phyloP scores from a whole-genome alignment of 176 grass and related monocot genomes.

The Puya raimondii region DNA sequence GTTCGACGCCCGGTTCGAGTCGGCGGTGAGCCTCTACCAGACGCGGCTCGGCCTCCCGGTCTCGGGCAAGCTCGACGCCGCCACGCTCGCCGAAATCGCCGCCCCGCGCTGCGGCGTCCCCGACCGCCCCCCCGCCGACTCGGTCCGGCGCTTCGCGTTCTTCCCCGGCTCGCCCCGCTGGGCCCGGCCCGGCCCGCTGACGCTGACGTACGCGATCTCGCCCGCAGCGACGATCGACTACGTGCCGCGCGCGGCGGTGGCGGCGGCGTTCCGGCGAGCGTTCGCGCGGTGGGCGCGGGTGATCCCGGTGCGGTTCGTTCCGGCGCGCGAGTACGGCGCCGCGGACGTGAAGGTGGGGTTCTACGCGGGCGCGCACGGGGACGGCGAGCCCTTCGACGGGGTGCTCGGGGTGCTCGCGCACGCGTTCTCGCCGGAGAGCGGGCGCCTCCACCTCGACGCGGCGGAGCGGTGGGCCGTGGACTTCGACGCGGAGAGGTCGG shows the following conservation, averaged over 20 bases:
- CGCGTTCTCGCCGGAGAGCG: slow-evolving; percentile 76
- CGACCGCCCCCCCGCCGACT: background rate
- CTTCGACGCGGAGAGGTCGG: slow-evolving; percentile 20
- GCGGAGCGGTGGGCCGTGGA: slow-evolving; percentile 65
- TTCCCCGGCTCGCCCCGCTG: slow-evolving; percentile 62
- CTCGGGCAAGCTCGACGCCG: background rate
- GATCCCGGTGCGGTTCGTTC: slow-evolving; percentile 63
- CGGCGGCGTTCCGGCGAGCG: slow-evolving; percentile 49
- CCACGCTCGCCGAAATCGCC: slow-evolving; percentile 16
- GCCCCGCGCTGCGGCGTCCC: slow-evolving; percentile 12
- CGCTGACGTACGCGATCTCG: slow-evolving; percentile 67
- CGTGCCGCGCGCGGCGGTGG: slow-evolving; percentile 29
- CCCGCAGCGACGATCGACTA: slow-evolving; percentile 41
- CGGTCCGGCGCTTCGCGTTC: slow-evolving; percentile 32
- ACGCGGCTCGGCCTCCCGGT: no score
- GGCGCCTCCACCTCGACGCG: slow-evolving; percentile 76
- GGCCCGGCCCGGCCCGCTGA: slow-evolving; percentile 39
- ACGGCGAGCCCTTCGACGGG: slow-evolving; percentile 84
- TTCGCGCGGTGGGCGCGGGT: slow-evolving; percentile 69
- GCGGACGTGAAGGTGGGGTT: slow-evolving; percentile 77
- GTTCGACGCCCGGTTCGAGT: no score
- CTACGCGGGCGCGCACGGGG: slow-evolving; percentile 65
- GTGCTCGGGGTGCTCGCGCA: slow-evolving; percentile 73
- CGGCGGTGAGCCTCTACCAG: no score
- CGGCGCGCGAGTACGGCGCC: slow-evolving; percentile 33